Percentiles rank a stretch among this genome's conserved stretches.
phyloP scores from a whole-genome alignment of 495 filamentous ascomycete species.

The Penicillium arizonense region DNA sequence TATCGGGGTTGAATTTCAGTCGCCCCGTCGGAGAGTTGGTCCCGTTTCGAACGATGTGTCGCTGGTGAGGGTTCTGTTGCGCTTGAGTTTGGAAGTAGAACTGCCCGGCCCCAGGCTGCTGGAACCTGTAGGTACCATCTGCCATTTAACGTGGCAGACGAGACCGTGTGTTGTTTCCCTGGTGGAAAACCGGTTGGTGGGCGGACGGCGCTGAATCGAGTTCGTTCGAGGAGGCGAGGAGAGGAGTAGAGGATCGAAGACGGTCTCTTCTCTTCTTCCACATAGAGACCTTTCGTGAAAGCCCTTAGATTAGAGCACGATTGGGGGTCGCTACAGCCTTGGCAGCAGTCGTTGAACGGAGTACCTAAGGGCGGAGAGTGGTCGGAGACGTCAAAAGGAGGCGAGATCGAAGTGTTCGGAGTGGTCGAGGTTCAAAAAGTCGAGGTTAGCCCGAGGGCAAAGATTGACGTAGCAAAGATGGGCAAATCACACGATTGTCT shows the following conservation, averaged over 20 bases:
- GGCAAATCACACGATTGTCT: constrained; percentile 20
- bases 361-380: constrained; percentile 29
- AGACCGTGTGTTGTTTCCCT: constrained; percentile 37
- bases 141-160: constrained; percentile 68
- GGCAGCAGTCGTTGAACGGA: constrained; percentile 15
- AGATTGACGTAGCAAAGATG: constrained; percentile 18
- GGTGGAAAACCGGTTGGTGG: constrained; percentile 23
- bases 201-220: constrained; percentile 19
- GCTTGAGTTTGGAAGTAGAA: constrained; percentile 58
- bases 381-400: constrained; percentile 35
- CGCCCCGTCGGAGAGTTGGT: constrained; percentile 49
- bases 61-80: constrained; percentile 49
- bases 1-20: constrained; percentile 57
- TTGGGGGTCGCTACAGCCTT: constrained; percentile 1
- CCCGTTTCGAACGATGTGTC: constrained; percentile 54
- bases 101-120: constrained; percentile 66
- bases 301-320: constrained; percentile 22
- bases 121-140: constrained; percentile 79
- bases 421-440: constrained; percentile 7
- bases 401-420: constrained; percentile 18
- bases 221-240: constrained; percentile 27
- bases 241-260: constrained; percentile 41
- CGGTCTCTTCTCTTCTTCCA: constrained; percentile 54
- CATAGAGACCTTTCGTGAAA: constrained; percentile 45
- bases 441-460: constrained; percentile 6